Evolutionary conservation across 2,329 filamentous ascomycete genomes (phyloP), one percentile per base, ranked within the genome.

Genomic region (Thermothelomyces thermophilus): DNA sequence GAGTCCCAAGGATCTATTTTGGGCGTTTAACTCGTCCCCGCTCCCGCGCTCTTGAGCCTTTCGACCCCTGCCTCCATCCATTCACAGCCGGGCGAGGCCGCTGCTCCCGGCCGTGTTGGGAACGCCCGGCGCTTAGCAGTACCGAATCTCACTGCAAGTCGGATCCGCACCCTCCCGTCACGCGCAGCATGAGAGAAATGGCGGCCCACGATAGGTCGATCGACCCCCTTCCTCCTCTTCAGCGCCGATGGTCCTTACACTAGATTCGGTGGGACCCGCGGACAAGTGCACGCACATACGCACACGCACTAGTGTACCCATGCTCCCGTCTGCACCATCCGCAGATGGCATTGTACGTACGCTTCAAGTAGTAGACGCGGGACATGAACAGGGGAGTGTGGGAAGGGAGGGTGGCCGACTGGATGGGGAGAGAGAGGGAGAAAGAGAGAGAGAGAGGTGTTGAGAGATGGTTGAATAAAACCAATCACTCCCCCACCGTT

Each of bases 1-100:
- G n/a, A n/a, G 2, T 13, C 14, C 24, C 30, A 9, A 11, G 17
- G 41, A n/a, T 62, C 60, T 62, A 63, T 62, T 63, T 63, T 55
- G 31, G 51, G 58, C 58, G 55, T 49, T 54, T 56, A 33, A 48
- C 40, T 44, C 48, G 43, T 51, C 22, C 36, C 51, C 44, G 9
- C 34, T 11, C 52, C 43, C 46, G 30, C 39, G 52, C 30, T 41
- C 41, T 33, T 36, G 17, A 36, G 19, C 48, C 36, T 8, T 30
- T 17, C 34, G 42, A 31, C 37, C 14, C 46, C 35, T 17, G 28
- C 30, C 43, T 28, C 49, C 34, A 46, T 16, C 56, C 56, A 57
- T 37, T 58, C 53, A 58, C 39, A 55, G 48, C 46, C 8, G 35
- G 48, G 41, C 47, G 13, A 36, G 37, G 41, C 24, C 37, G 40